phyloP scores from a whole-genome alignment of 495 filamentous ascomycete species.

The Aspergillus ostianus region DNA sequence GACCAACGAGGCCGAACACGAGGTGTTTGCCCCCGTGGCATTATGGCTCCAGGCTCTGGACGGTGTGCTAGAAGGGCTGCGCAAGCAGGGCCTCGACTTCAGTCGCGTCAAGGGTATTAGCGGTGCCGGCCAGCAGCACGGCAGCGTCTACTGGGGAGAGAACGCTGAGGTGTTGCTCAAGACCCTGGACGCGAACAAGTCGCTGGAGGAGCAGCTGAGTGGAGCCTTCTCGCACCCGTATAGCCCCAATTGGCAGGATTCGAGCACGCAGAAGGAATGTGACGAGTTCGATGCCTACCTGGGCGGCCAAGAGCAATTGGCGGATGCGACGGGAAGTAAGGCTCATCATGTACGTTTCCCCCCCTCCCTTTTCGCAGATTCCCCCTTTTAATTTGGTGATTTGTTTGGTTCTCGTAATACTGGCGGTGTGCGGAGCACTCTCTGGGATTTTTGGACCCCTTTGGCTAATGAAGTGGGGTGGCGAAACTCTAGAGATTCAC shows the following conservation, averaged over 20 bases:
- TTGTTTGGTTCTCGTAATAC: slow-evolving; percentile 1
- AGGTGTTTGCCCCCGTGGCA: slow-evolving; percentile 89
- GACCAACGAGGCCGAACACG: slow-evolving; percentile 72
- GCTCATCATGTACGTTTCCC: slow-evolving; percentile 80
- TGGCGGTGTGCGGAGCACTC: not conserved
- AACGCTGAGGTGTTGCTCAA: slow-evolving; percentile 66
- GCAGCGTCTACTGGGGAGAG: slow-evolving; percentile 85
- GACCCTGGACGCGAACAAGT: slow-evolving; percentile 55
- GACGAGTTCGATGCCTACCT: slow-evolving; percentile 77
- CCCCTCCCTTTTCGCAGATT: not conserved
- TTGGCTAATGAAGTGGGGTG: not conserved
- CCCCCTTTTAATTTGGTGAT: not conserved
- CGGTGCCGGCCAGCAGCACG: slow-evolving; percentile 94
- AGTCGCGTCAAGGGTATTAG: slow-evolving; percentile 75
- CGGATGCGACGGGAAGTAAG: slow-evolving; percentile 79
- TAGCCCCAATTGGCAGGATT: slow-evolving; percentile 97
- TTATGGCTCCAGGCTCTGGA: slow-evolving; percentile 95
- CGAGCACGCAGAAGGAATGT: slow-evolving; percentile 88
- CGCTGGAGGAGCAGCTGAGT: slow-evolving; percentile 67
- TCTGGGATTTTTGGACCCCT: not conserved
- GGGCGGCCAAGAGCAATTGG: slow-evolving; percentile 64
- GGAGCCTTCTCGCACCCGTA: slow-evolving; percentile 80
- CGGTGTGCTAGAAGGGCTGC: slow-evolving; percentile 70
- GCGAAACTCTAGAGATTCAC: slow-evolving; percentile 73
- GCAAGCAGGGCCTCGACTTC: slow-evolving; percentile 73